These are phyloP conservation scores for Cercospora berteroae DNA, from an alignment of 2,329 filamentous ascomycete genomes.

Conservation along the genomic window DNA sequence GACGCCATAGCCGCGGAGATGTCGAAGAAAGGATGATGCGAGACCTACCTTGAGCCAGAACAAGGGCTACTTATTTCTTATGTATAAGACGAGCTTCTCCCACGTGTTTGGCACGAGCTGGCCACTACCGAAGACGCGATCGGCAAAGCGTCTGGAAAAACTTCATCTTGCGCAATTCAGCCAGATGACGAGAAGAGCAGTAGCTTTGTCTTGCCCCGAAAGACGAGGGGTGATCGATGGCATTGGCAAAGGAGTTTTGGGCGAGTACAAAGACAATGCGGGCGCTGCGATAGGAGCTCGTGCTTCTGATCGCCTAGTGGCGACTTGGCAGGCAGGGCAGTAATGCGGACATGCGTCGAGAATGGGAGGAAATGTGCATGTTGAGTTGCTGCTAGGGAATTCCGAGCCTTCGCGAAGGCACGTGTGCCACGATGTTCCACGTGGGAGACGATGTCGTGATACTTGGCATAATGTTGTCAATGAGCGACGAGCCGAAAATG, in stretches of 20 bases:
- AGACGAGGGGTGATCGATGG: not conserved
- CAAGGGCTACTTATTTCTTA: conserved; percentile 7
- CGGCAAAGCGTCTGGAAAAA: not conserved
- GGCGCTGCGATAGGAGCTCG: conserved; percentile 8
- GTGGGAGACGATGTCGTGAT: conserved; percentile 17
- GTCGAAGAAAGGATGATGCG: not conserved
- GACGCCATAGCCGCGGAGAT: conserved; percentile 14
- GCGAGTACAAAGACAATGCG: not conserved
- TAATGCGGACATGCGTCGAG: not conserved
- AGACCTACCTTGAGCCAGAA: not conserved
- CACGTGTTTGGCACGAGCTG: conserved; percentile 8
- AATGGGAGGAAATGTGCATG: not conserved
- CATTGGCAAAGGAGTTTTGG: conserved; percentile 3
- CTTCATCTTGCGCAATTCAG: conserved; percentile 12
- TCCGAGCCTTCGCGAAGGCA: not conserved
- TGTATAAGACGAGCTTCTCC: not conserved
- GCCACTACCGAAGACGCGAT: conserved; percentile 1
- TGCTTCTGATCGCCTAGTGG: conserved; percentile 7
- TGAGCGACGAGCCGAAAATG: conserved; percentile 6
- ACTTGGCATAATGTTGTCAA: conserved; percentile 10
- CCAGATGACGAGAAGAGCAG: conserved; percentile 11
- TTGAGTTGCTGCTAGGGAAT: not conserved
- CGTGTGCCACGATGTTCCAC: not conserved
- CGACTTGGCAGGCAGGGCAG: conserved; percentile 7
- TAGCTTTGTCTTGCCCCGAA: conserved; percentile 11